phyloP scores from a whole-genome alignment of 176 grass and related monocot species.

The Rhipidocladum racemiflorum region DNA sequence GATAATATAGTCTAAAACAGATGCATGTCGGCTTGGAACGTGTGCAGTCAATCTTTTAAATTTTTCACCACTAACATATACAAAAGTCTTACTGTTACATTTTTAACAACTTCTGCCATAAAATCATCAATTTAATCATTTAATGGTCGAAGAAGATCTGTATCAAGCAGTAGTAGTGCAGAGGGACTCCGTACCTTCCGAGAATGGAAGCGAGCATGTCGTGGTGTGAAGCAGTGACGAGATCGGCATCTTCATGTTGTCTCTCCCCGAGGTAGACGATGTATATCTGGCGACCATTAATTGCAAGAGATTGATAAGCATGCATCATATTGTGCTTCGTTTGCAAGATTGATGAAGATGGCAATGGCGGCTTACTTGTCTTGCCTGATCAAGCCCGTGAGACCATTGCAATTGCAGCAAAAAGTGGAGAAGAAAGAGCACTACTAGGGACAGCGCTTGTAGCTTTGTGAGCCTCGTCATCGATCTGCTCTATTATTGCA shows the following conservation, averaged over 20 bases:
- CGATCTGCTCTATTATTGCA: neutral
- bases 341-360: neutral
- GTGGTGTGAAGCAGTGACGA: constrained; percentile 22
- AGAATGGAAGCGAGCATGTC: constrained; percentile 16
- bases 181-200: constrained; percentile 12
- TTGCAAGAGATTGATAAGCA: neutral
- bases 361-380: neutral
- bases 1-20: too few species aligned
- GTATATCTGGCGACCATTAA: constrained; percentile 8
- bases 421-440: neutral
- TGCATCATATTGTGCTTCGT: too few species aligned
- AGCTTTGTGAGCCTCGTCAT: neutral
- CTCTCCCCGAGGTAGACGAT: constrained; percentile 55
- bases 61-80: too few species aligned
- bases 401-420: neutral
- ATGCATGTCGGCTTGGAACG: too few species aligned
- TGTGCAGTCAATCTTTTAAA: too few species aligned
- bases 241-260: constrained; percentile 38
- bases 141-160: too few species aligned
- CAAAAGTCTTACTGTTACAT: too few species aligned
- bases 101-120: too few species aligned
- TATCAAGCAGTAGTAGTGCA: neutral
- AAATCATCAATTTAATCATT: too few species aligned
- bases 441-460: too few species aligned
- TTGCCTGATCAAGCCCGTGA: neutral